Base-by-base conservation (phyloP, 345 rosid species). In the Fremontodendron californicum region DNA sequence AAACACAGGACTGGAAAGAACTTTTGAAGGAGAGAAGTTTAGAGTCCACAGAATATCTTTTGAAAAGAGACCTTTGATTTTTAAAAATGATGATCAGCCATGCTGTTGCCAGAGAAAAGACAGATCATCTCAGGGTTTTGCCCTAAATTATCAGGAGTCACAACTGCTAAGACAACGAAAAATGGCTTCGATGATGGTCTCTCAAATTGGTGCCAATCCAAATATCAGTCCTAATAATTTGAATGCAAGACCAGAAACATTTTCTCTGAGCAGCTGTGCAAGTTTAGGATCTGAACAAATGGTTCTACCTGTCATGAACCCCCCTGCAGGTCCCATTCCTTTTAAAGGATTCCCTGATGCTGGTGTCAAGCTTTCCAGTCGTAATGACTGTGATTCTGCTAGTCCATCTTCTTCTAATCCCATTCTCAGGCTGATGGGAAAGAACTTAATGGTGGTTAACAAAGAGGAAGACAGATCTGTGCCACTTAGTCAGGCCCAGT, bases 41-140 rank as follows among this genome's bases (percentile, higher is more conserved):
- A 86, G 78, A 63, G 78, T 35, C 65, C 81, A 80, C 54, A 85
- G 80, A 46, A 78, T 69, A 31, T 66, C 83, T 73, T 23, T 80
- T 16, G 90, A 86, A 64, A 90, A 81, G 82, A 83, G 87, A 49
- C 84, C 90, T 77, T 78, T 76, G 25, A 73, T 80, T 74, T 80
- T 76, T 68, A 82, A 81, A 61, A 89, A 81, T 80, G 87, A 76
- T 46, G 86, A 89, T 79, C 89, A 85, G 79, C 89, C 98, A 31
- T 96, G 98, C 83, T 88, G 97, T 83, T 93, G 99, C 84, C 97
- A 93, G 76, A 88, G 89, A 80, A 96, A 90, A 85, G 99, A 96
- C 73, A 90, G 86, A 82, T 71, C 79, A 75, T 77, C 85, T 21
- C 90, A 87, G 75, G 86, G 82, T 74, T 62, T 84, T 72, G 71